Evolutionary conservation across 176 grass and related monocot genomes (phyloP).

Genomic region (Paspalum vaginatum): DNA sequence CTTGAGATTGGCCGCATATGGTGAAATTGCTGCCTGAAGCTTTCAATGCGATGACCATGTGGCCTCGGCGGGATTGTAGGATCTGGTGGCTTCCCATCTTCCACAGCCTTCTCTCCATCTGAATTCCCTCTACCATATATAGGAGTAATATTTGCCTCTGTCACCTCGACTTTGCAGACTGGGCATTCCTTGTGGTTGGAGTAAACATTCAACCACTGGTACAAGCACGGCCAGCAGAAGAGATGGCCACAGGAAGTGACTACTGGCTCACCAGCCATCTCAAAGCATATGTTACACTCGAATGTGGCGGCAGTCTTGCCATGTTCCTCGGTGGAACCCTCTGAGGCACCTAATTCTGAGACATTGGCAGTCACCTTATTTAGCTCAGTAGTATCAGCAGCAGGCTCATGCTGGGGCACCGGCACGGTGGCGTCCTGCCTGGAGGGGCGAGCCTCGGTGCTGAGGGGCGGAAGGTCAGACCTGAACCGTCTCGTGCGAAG

Average conservation of each 20-base stretch:
- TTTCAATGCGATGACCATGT: slow-evolving; percentile 83
- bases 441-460: slow-evolving; percentile 47
- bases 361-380: slow-evolving; percentile 47
- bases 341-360: slow-evolving; percentile 45
- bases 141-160: slow-evolving; percentile 76
- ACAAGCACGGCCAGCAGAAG: slow-evolving; percentile 98
- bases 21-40: slow-evolving; percentile 95
- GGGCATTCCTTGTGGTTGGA: slow-evolving; percentile 95
- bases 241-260: slow-evolving; percentile 98
- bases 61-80: slow-evolving; percentile 77
- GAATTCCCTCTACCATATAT: slow-evolving; percentile 89
- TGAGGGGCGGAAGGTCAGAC: slow-evolving; percentile 62
- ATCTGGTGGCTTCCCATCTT: slow-evolving; percentile 56
- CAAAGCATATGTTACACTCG: slow-evolving; percentile 96
- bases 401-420: slow-evolving; percentile 41
- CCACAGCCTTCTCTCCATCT: slow-evolving; percentile 49
- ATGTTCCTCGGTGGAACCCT: slow-evolving; percentile 47
- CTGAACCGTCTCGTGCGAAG: slow-evolving; percentile 69
- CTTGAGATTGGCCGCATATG: slow-evolving; percentile 84
- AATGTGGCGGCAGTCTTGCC: slow-evolving; percentile 69
- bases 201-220: slow-evolving; percentile 93
- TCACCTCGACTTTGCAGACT: slow-evolving; percentile 97
- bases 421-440: slow-evolving; percentile 32
- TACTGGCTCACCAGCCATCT: slow-evolving; percentile 89
- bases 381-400: slow-evolving; percentile 43